Evolutionary conservation across 1,284 basidiomycete species (phyloP), one percentile per base, ranked within the genome.

Genomic region (Trametes sp.): DNA sequence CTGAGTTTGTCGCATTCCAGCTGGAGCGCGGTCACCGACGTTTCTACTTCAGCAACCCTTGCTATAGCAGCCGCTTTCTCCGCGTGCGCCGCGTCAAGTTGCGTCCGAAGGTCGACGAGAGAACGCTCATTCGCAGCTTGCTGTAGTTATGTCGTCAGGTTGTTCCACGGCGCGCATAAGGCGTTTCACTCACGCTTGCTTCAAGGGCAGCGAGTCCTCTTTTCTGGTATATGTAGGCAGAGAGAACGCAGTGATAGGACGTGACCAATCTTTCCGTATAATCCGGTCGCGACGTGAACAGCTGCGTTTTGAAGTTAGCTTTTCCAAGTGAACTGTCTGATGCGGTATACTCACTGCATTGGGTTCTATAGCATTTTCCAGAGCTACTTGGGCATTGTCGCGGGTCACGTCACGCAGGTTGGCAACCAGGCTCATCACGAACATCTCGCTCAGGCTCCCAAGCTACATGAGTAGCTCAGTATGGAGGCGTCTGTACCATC

Each of bases 401-500:
- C 5, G 16, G 9, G 57, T 38, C 4, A 62, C 54, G 24, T 38
- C 41, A 2, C 60, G 53, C n/a, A 67, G 19, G 26, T 51, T 54
- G 23, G 46, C 44, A 11, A 48, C 57, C 0, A 64, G n/a, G 14
- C 26, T 38, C 4, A 60, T 33, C 10, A 60, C 38, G 45, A 62
- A 67, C 10, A 5, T 16, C 14, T 60, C 54, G 26, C 48, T 26
- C 21, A 67, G 33, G 16, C 54, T 59, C 10, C 41, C 11, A 26
- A 64, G 33, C 65, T 67, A n/a, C 8, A 42, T 38, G 13, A 8
- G 4, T 14, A 13, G 16, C 14, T 53, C 10, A 38, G 51, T 19
- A 24, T n/a, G n/a, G n/a, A n/a, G n/a, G n/a, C n/a, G n/a, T n/a
- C n/a, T n/a, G n/a, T n/a, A n/a, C n/a, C n/a, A n/a, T n/a, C n/a